A percentile compares a stretch with the other conserved stretches of the same genome.
Conservation (phyloP, 192 early-diverging fungal genomes). For the Thoreauomyces humboldtii region DNA sequence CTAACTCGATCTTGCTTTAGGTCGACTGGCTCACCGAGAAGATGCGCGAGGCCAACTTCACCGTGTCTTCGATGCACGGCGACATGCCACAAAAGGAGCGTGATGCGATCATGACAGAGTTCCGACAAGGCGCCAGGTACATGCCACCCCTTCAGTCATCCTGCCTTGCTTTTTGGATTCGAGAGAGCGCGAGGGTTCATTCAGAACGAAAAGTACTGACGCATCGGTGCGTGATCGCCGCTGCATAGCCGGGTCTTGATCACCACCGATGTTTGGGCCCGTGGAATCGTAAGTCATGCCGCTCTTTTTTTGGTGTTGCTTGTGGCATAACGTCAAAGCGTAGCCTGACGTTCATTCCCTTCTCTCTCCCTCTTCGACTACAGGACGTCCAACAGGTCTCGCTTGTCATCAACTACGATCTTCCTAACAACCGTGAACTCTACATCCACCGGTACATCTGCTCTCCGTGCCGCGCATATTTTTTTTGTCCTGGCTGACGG, state of each 20-base stretch:
- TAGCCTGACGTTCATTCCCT: too few species aligned
- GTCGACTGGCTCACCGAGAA: slow-evolving; percentile 97
- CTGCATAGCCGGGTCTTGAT: slow-evolving; percentile 88
- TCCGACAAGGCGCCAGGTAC: slow-evolving; percentile 83
- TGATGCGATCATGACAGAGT: slow-evolving; percentile 96
- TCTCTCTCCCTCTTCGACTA: not conserved
- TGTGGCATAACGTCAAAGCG: too few species aligned
- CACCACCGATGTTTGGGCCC: slow-evolving; percentile 97
- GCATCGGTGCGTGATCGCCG: too few species aligned
- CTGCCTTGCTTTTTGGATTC: too few species aligned
- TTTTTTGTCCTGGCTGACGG: not conserved
- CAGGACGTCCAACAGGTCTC: slow-evolving; percentile 97
- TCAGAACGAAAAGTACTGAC: too few species aligned
- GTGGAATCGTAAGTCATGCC: slow-evolving; percentile 70
- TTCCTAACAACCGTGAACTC: slow-evolving; percentile 92
- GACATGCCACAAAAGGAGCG: slow-evolving; percentile 99
- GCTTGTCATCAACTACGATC: slow-evolving; percentile 96
- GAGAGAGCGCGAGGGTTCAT: too few species aligned
- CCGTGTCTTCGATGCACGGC: slow-evolving; percentile 98
- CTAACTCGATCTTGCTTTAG: slow-evolving; percentile 21
- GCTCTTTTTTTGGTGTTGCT: not conserved
- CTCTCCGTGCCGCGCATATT: not conserved
- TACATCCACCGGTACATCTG: slow-evolving; percentile 84
- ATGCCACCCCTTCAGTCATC: too few species aligned
- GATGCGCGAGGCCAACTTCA: slow-evolving; percentile 96